Evolutionary conservation across 441 rosid species (phyloP).

Genomic region (Pelargonium cotyledonis): DNA sequence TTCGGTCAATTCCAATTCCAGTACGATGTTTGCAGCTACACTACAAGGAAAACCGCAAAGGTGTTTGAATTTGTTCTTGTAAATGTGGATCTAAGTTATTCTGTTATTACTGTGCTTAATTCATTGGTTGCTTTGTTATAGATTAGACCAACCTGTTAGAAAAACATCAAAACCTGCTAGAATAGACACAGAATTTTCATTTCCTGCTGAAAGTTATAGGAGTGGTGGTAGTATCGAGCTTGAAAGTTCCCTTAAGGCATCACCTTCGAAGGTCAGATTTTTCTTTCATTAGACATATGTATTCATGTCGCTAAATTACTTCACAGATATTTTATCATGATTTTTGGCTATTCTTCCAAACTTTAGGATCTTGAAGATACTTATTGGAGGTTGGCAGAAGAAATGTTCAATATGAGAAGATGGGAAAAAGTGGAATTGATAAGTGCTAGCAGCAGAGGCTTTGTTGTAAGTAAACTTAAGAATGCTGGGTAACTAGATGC

Average conservation of each 20-base stretch:
- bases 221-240: constrained; percentile 31
- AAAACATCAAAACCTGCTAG: constrained; percentile 28
- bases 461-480: constrained; percentile 50
- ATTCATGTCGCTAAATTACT: constrained; percentile 7
- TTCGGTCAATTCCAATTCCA: constrained; percentile 25
- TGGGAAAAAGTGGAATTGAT: constrained; percentile 67
- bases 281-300: neutral
- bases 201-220: constrained; percentile 25
- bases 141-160: constrained; percentile 45
- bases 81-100: constrained; percentile 8
- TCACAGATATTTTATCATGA: constrained; percentile 16
- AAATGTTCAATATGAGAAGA: constrained; percentile 45
- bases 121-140: constrained; percentile 34
- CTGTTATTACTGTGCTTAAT: constrained; percentile 18
- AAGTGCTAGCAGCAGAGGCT: constrained; percentile 73
- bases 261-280: constrained; percentile 51
- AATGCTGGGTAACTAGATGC: neutral
- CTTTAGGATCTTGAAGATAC: constrained; percentile 47
- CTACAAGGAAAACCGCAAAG: constrained; percentile 66
- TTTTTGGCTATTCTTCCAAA: constrained; percentile 17
- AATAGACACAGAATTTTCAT: constrained; percentile 23
- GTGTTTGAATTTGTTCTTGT: constrained; percentile 31
- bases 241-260: constrained; percentile 36
- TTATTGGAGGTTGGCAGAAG: constrained; percentile 72
- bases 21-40: constrained; percentile 30